Base-by-base conservation (phyloP, 1,284 basidiomycete species). In the Rhodofomes roseus region DNA sequence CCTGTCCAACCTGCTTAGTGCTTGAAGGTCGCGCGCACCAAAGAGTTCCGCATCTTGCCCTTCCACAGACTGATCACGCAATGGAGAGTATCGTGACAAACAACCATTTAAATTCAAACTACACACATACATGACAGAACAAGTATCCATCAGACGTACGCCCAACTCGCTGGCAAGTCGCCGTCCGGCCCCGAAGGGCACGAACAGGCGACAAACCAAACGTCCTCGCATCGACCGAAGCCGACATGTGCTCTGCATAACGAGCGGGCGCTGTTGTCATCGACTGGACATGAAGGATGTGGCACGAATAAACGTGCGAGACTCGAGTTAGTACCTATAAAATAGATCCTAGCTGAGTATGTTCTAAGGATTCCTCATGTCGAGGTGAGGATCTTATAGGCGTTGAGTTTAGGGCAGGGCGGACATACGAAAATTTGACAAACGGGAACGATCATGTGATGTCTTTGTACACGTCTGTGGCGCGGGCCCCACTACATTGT, bases 321-420 rank as follows among this genome's bases (percentile, higher is more conserved):
- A 89, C 85, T 87, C 80, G 86, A 87, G 88, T 89, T 86, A 89
- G 88, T 86, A 86, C 84, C 88, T 90, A 87, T 89, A 86, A 82
- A 90, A 90, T 81, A 90, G 88, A 90, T 90, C 88, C 88, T 89
- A 83, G 81, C 81, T 87, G 87, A 90, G 87, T 90, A 90, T 90
- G 88, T 89, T 90, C 88, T 86, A 62, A 77, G 67, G 82, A 79
- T 77, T 72, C 70, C 27, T 5, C 1, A 4, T 27, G 37, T 31
- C 22, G 36, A 46, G 48, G 36, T 5, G 23, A 23, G 25, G 1
- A 12, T 43, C 43, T 27, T 57, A 57, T 57, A 57, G 20, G 56
- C 20, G 25, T 23, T 23, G 23, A 34, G 25, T 57, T 57, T 53
- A 57, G 56, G 56, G 56, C 50, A 52, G 50, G 50, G 50, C 31